These are phyloP conservation scores for Gymnopilus dilepis DNA, from an alignment of 768 basidiomycete genomes.

Conservation along the genomic window DNA sequence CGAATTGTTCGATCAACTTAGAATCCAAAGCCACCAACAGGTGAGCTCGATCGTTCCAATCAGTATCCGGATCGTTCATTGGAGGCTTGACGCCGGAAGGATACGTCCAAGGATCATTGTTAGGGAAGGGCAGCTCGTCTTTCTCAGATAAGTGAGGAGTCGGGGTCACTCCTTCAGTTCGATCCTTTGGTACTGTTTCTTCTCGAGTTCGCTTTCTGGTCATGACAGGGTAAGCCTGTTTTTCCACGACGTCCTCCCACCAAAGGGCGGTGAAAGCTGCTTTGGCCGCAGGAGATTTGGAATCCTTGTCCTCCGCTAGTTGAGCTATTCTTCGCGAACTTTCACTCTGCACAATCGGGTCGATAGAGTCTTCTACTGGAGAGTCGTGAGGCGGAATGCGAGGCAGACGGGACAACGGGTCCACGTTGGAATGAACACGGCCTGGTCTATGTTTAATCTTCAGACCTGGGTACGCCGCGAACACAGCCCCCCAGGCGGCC, in stretches of 20 bases:
- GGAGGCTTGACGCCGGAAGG: slow-evolving; percentile 12
- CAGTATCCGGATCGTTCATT: background rate
- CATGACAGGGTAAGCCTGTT: slow-evolving; percentile 3
- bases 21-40: background rate
- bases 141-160: background rate
- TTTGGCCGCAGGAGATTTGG: slow-evolving; percentile 15
- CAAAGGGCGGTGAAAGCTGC: slow-evolving; percentile 26
- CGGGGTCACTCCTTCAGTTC: too few relatives aligned
- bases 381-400: slow-evolving; percentile 24
- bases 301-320: slow-evolving; percentile 7
- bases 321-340: slow-evolving; percentile 6
- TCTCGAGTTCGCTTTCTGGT: slow-evolving; percentile 3
- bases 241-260: slow-evolving; percentile 27
- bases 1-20: slow-evolving; percentile 10
- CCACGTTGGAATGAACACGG: slow-evolving; percentile 38
- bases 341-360: slow-evolving; percentile 10
- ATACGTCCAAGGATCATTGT: slow-evolving; percentile 10
- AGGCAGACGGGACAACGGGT: slow-evolving; percentile 27
- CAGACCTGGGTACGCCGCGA: slow-evolving; percentile 36
- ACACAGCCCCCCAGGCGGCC: slow-evolving; percentile 36
- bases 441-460: slow-evolving; percentile 39
- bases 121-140: background rate
- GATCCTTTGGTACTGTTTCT: background rate
- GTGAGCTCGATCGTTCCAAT: slow-evolving; percentile 3
- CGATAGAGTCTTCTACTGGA: slow-evolving; percentile 16